Evolutionary conservation across 306 rosid genomes (phyloP).

Genomic region (Inga oerstediana): DNA sequence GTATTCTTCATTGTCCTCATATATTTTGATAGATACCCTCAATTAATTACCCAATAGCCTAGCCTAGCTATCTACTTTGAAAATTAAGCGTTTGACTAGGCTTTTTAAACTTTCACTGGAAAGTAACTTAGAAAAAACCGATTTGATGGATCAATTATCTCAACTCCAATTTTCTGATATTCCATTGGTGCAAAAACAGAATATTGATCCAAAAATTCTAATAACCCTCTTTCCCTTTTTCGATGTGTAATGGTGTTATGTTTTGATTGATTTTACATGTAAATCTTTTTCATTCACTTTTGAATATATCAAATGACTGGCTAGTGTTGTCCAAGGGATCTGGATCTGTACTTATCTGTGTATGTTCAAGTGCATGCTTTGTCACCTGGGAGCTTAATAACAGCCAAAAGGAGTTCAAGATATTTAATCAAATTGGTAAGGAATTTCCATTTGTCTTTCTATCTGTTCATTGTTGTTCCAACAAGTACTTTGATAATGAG

Average conservation of each 20-base stretch:
- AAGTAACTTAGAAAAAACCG: conserved; percentile 16
- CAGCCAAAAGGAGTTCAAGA: neutral
- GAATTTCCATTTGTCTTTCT: neutral
- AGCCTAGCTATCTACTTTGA: conserved; percentile 29
- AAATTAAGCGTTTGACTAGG: conserved; percentile 22
- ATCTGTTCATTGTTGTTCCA: neutral
- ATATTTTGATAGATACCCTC: conserved; percentile 34
- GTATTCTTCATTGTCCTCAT: conserved; percentile 41
- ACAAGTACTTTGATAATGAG: neutral
- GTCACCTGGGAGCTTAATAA: conserved; percentile 20
- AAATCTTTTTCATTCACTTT: conserved; percentile 29
- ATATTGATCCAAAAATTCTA: conserved; percentile 16
- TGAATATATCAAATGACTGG: conserved; percentile 20
- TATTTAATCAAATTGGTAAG: neutral
- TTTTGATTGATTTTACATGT: conserved; percentile 29
- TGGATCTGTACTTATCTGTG: conserved; percentile 19
- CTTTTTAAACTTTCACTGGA: conserved; percentile 15
- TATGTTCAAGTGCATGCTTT: conserved; percentile 45
- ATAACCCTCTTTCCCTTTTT: neutral
- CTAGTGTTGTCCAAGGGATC: conserved; percentile 19
- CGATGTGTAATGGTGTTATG: neutral
- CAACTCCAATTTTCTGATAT: conserved; percentile 10
- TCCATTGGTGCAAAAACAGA: conserved; percentile 1
- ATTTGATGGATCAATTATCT: conserved; percentile 35
- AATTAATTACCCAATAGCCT: conserved; percentile 12